phyloP scores from a whole-genome alignment of 441 rosid species.

The Populus hybrid region DNA sequence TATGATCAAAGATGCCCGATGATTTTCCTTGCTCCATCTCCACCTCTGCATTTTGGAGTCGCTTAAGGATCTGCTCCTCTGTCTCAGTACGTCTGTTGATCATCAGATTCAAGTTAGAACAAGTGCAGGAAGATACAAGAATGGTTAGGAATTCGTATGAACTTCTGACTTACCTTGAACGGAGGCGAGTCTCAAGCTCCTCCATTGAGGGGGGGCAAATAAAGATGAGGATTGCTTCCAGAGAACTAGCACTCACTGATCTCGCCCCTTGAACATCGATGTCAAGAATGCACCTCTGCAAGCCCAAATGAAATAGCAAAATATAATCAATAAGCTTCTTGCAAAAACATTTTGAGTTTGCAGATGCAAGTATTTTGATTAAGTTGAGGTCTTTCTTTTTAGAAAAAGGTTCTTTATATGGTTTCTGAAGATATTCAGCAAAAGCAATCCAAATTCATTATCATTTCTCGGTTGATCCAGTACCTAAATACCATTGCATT shows the following conservation, averaged over 20 bases:
- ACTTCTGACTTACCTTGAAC: constrained; percentile 51
- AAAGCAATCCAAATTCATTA: background rate
- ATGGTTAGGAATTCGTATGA: background rate
- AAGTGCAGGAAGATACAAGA: background rate
- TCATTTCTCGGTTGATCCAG: background rate
- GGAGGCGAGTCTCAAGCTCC: constrained; percentile 77
- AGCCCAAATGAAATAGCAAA: constrained; percentile 1
- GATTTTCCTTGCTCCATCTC: constrained; percentile 76
- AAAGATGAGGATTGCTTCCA: constrained; percentile 78
- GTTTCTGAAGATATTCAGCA: background rate
- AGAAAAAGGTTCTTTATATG: background rate
- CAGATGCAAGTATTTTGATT: background rate
- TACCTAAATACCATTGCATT: background rate
- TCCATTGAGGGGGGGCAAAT: constrained; percentile 79
- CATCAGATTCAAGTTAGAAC: constrained; percentile 14
- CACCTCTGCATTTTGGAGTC: constrained; percentile 64
- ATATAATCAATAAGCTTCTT: background rate
- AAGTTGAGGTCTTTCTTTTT: background rate
- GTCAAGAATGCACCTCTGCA: constrained; percentile 89
- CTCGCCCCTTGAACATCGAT: constrained; percentile 95
- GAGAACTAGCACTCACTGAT: constrained; percentile 62
- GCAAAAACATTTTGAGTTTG: background rate
- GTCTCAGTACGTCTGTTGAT: constrained; percentile 77
- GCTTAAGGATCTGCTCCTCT: constrained; percentile 74
- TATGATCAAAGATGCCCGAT: constrained; percentile 60